A percentile compares a stretch with the other conserved stretches of the same genome.
Conservation (phyloP, 148 eudicot genomes). For the Linanthus parryae region DNA sequence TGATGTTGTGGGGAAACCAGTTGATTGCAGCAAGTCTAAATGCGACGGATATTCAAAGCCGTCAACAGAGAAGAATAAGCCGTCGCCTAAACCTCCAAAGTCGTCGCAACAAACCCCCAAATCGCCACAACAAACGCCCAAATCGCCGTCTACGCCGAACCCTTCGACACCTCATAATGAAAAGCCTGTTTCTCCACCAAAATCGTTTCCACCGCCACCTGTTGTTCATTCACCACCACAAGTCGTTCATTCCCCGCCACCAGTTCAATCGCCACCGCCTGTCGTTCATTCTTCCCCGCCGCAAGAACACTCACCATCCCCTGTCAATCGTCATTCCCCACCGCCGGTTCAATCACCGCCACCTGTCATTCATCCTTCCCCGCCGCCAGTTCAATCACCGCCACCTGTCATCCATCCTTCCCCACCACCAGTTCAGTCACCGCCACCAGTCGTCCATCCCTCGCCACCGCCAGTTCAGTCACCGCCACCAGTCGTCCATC, state of each 20-base stretch:
- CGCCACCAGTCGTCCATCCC: too few relatives aligned
- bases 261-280: too few relatives aligned
- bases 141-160: background rate
- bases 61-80: background rate
- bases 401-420: background rate
- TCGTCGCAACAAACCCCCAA: background rate
- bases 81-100: background rate
- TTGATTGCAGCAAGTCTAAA: conserved; percentile 17
- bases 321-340: too few relatives aligned
- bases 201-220: background rate
- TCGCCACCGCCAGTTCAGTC: background rate
- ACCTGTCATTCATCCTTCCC: background rate
- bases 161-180: background rate
- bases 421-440: conserved; percentile 5
- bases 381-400: conserved; percentile 4
- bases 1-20: conserved; percentile 5
- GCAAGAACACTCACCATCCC: too few relatives aligned
- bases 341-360: too few relatives aligned
- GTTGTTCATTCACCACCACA: too few relatives aligned
- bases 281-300: too few relatives aligned
- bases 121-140: background rate
- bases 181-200: background rate
- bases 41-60: conserved; percentile 1
- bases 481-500: background rate
- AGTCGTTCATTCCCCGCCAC: conserved; percentile 6